Evolutionary conservation across 2,329 filamentous ascomycete species (phyloP), one percentile per base, ranked within the genome.

Genomic region (Fusarium coicis): DNA sequence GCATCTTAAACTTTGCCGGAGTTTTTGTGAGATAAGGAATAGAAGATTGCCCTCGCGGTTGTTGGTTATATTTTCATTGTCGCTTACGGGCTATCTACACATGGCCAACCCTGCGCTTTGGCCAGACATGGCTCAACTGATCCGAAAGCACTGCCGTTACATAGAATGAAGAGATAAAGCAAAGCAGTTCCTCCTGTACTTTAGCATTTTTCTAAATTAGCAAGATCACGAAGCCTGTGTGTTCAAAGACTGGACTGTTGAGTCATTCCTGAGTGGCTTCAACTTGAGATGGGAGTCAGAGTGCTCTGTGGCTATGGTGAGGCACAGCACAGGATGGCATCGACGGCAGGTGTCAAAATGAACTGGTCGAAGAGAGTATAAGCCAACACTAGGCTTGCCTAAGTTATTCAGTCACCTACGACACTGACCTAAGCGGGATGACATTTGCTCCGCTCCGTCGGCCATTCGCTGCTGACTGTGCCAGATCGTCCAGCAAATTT

Each of bases 331-430:
- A 15, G 26, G 18, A 12, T 10, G 43, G 43, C 11, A 46, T 14
- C 19, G 19, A 14, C 4, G 6, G 0, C 7, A 1, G 19, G 28
- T n/a, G 28, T n/a, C 21, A 49, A 21, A 50, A 34, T 50, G 0
- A 34, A 5, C 15, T 23, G 5, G 30, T 34, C 5, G 8, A n/a
- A 14, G 5, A n/a, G 15, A 15, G 4, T 4, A 3, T 3, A 2
- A 10, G 4, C 0, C 4, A 15, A 10, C 15, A 15, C 18, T 12
- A 32, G 9, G 16, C 46, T 10, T 32, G 30, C 30, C 30, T 32
- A 32, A 8, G 16, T 5, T 7, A n/a, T 49, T 49, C 30, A n/a
- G 46, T 30, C 19, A 11, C 46, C 6, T 12, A 10, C 5, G 7
- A 3, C 4, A 16, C 4, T 7, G 15, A 5, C 28, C 11, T 3